A percentile compares a stretch with the other conserved stretches of the same genome.
Evolutionary conservation across 2,329 filamentous ascomycete species (phyloP).

Genomic region (Fusarium lateritium): DNA sequence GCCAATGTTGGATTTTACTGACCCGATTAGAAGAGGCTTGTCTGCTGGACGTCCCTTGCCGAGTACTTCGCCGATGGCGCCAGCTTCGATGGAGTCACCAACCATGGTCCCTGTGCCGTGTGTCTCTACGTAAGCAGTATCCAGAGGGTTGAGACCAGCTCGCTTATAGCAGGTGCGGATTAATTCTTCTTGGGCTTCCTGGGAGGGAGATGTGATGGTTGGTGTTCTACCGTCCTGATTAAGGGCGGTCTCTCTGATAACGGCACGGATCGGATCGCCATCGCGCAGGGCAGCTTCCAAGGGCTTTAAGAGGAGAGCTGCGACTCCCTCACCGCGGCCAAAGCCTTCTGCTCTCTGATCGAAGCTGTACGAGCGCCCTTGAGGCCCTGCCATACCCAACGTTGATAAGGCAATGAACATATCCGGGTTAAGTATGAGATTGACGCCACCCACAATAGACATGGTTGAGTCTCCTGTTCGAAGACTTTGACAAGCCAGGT

Average conservation of each 20-base stretch:
- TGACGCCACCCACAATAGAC: constrained; percentile 11
- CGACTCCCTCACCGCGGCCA: constrained; percentile 15
- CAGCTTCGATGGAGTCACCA: constrained; percentile 10
- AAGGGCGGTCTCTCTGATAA: constrained; percentile 1
- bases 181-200: constrained; percentile 1
- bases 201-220: background rate
- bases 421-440: constrained; percentile 17
- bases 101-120: constrained; percentile 11
- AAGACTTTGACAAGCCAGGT: constrained; percentile 13
- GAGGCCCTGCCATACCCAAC: background rate
- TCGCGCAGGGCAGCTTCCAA: background rate
- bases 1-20: constrained; percentile 35
- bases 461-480: constrained; percentile 10
- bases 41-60: background rate
- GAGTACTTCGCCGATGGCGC: constrained; percentile 6
- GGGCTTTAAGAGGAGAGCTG: background rate
- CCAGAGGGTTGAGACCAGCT: constrained; percentile 1
- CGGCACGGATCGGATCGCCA: constrained; percentile 7
- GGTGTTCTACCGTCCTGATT: constrained; percentile 10
- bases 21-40: background rate
- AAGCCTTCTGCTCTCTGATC: constrained; percentile 24
- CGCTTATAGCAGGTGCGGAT: constrained; percentile 1
- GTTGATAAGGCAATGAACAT: background rate
- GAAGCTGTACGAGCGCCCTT: constrained; percentile 8
- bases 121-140: constrained; percentile 1